These are phyloP conservation scores for Magnaporthiopsis rhizophila DNA, from an alignment of 2,329 filamentous ascomycete genomes.

Conservation along the genomic window DNA sequence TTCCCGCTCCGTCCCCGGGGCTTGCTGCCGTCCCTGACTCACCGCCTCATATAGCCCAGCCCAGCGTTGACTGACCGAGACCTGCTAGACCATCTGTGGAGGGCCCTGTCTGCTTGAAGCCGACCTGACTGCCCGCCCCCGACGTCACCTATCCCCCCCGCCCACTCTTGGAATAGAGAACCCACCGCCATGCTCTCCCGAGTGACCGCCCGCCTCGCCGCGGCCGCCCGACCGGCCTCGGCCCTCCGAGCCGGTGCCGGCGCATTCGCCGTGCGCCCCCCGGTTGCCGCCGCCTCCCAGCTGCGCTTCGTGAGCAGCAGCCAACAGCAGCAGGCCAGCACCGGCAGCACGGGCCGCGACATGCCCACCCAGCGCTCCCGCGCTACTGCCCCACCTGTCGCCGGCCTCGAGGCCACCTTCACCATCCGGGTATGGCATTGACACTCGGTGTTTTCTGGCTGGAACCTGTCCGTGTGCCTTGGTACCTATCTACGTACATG, in stretches of 20 bases:
- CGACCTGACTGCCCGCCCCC: neutral
- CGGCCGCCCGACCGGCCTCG: constrained; percentile 36
- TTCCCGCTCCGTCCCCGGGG: constrained; percentile 3
- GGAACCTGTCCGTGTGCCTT: too few species aligned
- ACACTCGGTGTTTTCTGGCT: neutral
- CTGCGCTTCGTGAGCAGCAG: constrained; percentile 23
- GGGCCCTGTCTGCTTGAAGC: constrained; percentile 39
- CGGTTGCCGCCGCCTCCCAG: constrained; percentile 24
- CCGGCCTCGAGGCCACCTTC: constrained; percentile 77
- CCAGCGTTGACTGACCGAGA: constrained; percentile 24
- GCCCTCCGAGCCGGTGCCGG: constrained; percentile 25
- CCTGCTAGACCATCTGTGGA: constrained; percentile 44
- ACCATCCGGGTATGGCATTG: constrained; percentile 68
- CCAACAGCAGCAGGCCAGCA: constrained; percentile 35
- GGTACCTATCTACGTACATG: neutral
- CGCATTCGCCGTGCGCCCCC: constrained; percentile 20
- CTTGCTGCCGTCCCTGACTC: constrained; percentile 25
- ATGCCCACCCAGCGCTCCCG: constrained; percentile 52
- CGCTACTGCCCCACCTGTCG: constrained; percentile 53
- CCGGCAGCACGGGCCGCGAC: constrained; percentile 61
- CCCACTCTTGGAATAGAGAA: constrained; percentile 9
- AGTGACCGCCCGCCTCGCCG: constrained; percentile 38
- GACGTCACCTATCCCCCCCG: neutral
- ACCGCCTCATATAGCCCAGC: constrained; percentile 24
- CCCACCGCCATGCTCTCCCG: constrained; percentile 54